These are phyloP conservation scores for Saccharomycopsis sp. DNA, from an alignment of 805 yeast genomes.

Conservation along the genomic window DNA sequence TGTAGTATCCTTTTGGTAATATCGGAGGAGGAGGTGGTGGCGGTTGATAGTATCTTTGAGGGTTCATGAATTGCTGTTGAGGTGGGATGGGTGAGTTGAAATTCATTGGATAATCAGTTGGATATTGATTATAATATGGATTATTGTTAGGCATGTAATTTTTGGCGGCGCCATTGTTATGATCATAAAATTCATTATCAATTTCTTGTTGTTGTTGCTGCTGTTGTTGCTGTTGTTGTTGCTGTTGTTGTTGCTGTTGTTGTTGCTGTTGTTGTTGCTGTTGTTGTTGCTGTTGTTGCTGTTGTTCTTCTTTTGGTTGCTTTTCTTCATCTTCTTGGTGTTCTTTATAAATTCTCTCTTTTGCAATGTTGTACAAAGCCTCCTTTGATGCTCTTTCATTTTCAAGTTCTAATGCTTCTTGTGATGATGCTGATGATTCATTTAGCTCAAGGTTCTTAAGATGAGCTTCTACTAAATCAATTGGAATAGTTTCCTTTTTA, in stretches of 20 bases:
- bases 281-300: not conserved
- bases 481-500: constrained; percentile 18
- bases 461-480: too few species aligned
- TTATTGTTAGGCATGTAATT: too few species aligned
- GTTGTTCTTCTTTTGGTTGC: constrained; percentile 1
- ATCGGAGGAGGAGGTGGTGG: not conserved
- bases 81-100: too few species aligned
- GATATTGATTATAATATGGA: too few species aligned
- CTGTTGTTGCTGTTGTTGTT: not conserved
- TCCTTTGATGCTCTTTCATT: constrained; percentile 35
- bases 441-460: too few species aligned
- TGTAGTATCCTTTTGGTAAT: constrained; percentile 1
- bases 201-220: constrained; percentile 4
- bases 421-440: constrained; percentile 10
- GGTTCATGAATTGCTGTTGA: too few species aligned
- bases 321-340: constrained; percentile 13
- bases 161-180: not conserved
- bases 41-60: not conserved
- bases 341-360: constrained; percentile 33
- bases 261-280: not conserved
- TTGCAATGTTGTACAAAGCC: constrained; percentile 34
- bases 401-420: constrained; percentile 24
- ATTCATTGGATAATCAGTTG: too few species aligned
- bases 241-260: constrained; percentile 4
- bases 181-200: constrained; percentile 2